phyloP scores from a whole-genome alignment of 345 rosid genomes.

The Hibiscus mutabilis region DNA sequence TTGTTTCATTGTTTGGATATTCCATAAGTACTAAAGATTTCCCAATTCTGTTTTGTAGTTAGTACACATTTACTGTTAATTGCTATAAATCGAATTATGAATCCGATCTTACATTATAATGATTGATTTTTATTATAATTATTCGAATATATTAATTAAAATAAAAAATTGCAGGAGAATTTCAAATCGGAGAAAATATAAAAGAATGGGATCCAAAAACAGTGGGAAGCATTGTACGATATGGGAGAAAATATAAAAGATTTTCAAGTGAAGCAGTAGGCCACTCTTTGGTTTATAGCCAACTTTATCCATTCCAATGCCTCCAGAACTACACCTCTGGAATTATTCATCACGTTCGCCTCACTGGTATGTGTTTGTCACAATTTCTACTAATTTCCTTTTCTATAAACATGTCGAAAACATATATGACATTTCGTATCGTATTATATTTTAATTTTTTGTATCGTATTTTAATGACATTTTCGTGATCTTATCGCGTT shows the following conservation, averaged over 20 bases:
- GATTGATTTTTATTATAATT: background rate
- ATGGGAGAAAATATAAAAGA: constrained; percentile 19
- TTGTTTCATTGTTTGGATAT: no score
- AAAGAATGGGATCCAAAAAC: constrained; percentile 55
- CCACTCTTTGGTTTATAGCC: constrained; percentile 59
- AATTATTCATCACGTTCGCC: constrained; percentile 86
- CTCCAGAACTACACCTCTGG: constrained; percentile 88
- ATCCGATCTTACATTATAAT: no score
- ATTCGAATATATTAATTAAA: background rate
- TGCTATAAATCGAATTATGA: no score
- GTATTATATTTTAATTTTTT: no score
- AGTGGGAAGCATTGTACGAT: constrained; percentile 57
- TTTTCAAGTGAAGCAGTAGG: constrained; percentile 40
- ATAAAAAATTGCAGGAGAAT: constrained; percentile 47
- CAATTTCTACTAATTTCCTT: background rate
- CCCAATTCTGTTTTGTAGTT: no score
- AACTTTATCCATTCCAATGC: constrained; percentile 79
- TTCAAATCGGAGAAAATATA: constrained; percentile 56
- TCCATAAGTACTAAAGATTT: no score
- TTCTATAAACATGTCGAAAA: background rate
- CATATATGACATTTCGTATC: no score
- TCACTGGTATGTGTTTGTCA: constrained; percentile 40
- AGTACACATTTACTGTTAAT: no score
- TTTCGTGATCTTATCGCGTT: no score
- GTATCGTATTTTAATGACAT: no score